These are phyloP conservation scores for Ogataea pini DNA, from an alignment of 805 yeast species.

Conservation along the genomic window DNA sequence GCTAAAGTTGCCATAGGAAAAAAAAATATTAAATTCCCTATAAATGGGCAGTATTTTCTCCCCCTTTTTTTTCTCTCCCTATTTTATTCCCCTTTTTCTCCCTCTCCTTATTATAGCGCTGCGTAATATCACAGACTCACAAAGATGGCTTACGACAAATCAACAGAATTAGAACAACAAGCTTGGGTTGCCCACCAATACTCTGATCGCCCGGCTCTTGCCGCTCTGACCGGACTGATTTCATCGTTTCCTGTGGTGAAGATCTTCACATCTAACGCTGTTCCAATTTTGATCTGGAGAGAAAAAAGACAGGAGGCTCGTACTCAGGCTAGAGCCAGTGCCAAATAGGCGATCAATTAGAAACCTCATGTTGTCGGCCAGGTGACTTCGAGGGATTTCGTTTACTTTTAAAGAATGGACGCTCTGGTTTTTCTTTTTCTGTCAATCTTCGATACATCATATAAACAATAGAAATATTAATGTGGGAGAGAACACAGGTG, in stretches of 20 bases:
- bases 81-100: neutral
- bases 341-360: neutral
- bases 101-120: neutral
- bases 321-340: constrained; percentile 18
- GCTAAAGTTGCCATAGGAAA: neutral
- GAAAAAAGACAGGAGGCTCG: constrained; percentile 38
- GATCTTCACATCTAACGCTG: constrained; percentile 59
- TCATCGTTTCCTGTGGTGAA: constrained; percentile 61
- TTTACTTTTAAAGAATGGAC: neutral
- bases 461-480: constrained; percentile 3
- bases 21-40: neutral
- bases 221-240: constrained; percentile 57
- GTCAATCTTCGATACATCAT: constrained; percentile 2
- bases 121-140: neutral
- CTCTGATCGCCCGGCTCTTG: constrained; percentile 54
- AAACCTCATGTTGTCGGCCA: neutral
- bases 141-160: constrained; percentile 30
- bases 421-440: constrained; percentile 8
- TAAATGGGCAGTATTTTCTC: neutral
- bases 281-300: constrained; percentile 55
- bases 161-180: constrained; percentile 43
- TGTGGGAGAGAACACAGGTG: constrained; percentile 3
- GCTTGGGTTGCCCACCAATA: constrained; percentile 50
- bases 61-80: constrained; percentile 1
- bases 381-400: neutral